Evolutionary conservation across 768 basidiomycete species (phyloP).

Genomic region (Tephrocybe sp.): DNA sequence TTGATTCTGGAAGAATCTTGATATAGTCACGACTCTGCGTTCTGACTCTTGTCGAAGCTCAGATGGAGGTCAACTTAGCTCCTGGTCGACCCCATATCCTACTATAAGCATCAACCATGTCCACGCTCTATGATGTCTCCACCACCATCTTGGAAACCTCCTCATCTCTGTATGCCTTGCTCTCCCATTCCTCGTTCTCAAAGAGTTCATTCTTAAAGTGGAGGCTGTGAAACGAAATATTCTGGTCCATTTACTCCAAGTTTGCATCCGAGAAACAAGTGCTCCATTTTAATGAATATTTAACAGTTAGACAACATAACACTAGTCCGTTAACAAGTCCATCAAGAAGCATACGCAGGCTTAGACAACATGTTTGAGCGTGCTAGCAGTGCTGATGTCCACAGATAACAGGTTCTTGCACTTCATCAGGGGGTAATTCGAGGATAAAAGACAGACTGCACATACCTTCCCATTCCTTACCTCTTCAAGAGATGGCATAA

Average conservation of each 20-base stretch:
- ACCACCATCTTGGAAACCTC: constrained; percentile 9
- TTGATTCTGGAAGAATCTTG: no score
- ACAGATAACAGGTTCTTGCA: constrained; percentile 37
- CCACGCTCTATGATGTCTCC: constrained; percentile 7
- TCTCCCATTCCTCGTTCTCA: constrained; percentile 19
- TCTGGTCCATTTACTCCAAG: no score
- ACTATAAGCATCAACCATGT: no score
- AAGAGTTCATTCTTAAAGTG: no score
- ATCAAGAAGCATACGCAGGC: not conserved
- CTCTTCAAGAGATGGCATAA: constrained; percentile 79
- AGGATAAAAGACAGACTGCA: not conserved
- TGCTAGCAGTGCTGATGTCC: constrained; percentile 32
- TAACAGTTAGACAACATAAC: no score
- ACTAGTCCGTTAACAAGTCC: not conserved
- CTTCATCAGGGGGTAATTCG: not conserved
- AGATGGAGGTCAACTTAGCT: no score
- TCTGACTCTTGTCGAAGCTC: no score
- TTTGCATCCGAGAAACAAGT: no score
- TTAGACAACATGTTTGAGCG: constrained; percentile 2
- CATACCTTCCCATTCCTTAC: constrained; percentile 70
- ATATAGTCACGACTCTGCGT: no score
- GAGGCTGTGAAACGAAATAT: no score
- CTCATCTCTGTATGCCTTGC: not conserved
- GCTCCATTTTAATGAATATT: no score
- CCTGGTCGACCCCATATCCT: no score